These are phyloP conservation scores for Hippophae rhamnoides DNA, from an alignment of 306 rosid species.

Conservation along the genomic window DNA sequence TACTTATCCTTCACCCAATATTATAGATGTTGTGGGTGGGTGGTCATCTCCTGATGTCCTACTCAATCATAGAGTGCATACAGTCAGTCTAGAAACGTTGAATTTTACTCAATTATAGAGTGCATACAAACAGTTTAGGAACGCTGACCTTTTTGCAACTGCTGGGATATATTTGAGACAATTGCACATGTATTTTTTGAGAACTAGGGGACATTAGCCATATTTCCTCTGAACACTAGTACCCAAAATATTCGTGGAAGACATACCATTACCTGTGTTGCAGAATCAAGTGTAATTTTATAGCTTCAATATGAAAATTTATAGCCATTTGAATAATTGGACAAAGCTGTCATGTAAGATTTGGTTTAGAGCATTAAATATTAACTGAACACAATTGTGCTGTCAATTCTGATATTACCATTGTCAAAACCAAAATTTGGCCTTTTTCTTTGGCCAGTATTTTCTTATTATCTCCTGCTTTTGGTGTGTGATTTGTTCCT, in stretches of 20 bases:
- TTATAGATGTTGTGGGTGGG: slow-evolving; percentile 2
- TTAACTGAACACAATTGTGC: neutral
- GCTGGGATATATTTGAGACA: slow-evolving; percentile 2
- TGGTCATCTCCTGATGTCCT: slow-evolving; percentile 9
- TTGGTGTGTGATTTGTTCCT: neutral
- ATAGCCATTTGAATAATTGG: neutral
- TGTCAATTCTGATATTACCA: neutral
- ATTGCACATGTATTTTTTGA: slow-evolving; percentile 3
- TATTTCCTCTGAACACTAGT: neutral
- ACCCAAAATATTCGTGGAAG: slow-evolving; percentile 8
- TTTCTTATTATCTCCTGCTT: neutral
- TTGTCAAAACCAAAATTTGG: slow-evolving; percentile 1
- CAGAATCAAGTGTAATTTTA: slow-evolving; percentile 3
- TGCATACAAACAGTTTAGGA: slow-evolving; percentile 5
- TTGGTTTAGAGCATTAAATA: neutral
- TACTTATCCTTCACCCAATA: slow-evolving; percentile 3
- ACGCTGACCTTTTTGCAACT: neutral
- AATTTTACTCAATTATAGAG: neutral
- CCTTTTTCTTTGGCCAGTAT: neutral
- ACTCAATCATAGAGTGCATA: too few species aligned
- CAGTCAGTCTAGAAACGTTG: too few species aligned
- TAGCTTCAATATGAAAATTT: neutral
- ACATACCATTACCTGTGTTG: slow-evolving; percentile 1
- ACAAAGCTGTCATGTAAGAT: neutral
- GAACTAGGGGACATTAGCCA: slow-evolving; percentile 2